These are phyloP conservation scores for Yarrowia sp. DNA, from an alignment of 805 yeast species.

Conservation along the genomic window DNA sequence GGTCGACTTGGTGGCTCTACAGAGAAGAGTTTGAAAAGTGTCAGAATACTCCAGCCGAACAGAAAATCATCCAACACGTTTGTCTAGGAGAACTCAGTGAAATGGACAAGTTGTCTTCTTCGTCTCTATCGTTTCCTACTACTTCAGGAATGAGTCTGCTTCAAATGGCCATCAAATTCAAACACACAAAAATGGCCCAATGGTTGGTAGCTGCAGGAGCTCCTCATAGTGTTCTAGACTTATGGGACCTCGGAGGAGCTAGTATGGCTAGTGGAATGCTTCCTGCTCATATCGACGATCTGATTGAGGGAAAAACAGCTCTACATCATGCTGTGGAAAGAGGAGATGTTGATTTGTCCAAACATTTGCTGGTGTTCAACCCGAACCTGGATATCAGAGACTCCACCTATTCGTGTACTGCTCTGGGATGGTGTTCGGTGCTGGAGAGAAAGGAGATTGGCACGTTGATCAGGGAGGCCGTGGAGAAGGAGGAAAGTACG, in stretches of 20 bases:
- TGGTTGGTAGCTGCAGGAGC: slow-evolving; percentile 10
- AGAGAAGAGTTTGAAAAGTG: slow-evolving; percentile 9
- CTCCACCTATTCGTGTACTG: background rate
- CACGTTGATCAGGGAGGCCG: slow-evolving; percentile 1
- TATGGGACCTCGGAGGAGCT: slow-evolving; percentile 1
- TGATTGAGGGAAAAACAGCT: slow-evolving; percentile 4
- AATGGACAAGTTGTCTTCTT: background rate
- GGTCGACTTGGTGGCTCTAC: slow-evolving; percentile 11
- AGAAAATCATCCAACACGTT: slow-evolving; percentile 4
- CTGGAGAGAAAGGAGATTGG: slow-evolving; percentile 8
- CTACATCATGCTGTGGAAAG: slow-evolving; percentile 16
- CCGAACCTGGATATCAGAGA: slow-evolving; percentile 8
- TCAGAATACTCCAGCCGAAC: background rate
- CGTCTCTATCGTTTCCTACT: background rate
- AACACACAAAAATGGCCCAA: background rate
- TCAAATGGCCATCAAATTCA: slow-evolving; percentile 7
- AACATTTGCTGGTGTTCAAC: background rate
- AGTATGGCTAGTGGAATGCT: background rate
- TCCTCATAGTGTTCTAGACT: background rate
- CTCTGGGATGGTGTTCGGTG: slow-evolving; percentile 10
- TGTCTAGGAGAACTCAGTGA: background rate
- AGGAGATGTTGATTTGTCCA: background rate
- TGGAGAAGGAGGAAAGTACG: background rate
- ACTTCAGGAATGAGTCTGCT: background rate
- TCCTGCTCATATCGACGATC: slow-evolving; percentile 1